These are phyloP conservation scores for Globisporangium spiculum DNA, from an alignment of 352 stramenopile species.

Conservation along the genomic window DNA sequence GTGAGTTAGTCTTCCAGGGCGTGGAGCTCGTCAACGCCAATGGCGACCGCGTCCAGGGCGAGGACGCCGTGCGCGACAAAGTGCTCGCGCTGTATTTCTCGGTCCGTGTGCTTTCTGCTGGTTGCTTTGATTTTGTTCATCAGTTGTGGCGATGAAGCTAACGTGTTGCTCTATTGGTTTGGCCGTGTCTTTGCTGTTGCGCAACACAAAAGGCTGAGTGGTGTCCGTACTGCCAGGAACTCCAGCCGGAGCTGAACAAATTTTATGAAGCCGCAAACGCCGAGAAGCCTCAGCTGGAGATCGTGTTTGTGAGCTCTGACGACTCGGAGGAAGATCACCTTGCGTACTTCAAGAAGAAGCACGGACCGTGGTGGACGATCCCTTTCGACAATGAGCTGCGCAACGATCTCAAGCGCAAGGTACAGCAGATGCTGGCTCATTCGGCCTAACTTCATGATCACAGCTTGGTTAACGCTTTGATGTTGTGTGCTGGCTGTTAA, in stretches of 20 bases:
- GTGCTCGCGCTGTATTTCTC: conserved; percentile 74
- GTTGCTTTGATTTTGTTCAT: not conserved
- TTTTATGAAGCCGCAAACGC: conserved; percentile 57
- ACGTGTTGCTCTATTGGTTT: not conserved
- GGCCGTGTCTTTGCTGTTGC: not conserved
- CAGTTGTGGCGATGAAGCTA: no score
- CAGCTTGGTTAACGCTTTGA: not conserved
- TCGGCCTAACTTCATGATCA: not conserved
- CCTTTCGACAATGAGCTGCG: conserved; percentile 59
- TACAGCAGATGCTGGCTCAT: not conserved
- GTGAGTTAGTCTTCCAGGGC: conserved; percentile 37
- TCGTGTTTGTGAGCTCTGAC: conserved; percentile 81
- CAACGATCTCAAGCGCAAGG: conserved; percentile 68
- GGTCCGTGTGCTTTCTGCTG: conserved; percentile 20
- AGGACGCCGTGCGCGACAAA: conserved; percentile 44
- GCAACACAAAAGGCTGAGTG: conserved; percentile 50
- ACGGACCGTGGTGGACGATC: conserved; percentile 71
- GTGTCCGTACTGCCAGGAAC: conserved; percentile 76
- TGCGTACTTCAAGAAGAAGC: conserved; percentile 65
- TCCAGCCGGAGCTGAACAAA: conserved; percentile 67
- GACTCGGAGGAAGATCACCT: conserved; percentile 47
- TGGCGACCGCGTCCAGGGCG: conserved; percentile 41
- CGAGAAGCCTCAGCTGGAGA: conserved; percentile 38
- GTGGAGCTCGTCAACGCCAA: conserved; percentile 55
- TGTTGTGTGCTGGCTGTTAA: not conserved